Evolutionary conservation across 2,329 filamentous ascomycete species (phyloP).

Genomic region (Colletotrichum sojae): DNA sequence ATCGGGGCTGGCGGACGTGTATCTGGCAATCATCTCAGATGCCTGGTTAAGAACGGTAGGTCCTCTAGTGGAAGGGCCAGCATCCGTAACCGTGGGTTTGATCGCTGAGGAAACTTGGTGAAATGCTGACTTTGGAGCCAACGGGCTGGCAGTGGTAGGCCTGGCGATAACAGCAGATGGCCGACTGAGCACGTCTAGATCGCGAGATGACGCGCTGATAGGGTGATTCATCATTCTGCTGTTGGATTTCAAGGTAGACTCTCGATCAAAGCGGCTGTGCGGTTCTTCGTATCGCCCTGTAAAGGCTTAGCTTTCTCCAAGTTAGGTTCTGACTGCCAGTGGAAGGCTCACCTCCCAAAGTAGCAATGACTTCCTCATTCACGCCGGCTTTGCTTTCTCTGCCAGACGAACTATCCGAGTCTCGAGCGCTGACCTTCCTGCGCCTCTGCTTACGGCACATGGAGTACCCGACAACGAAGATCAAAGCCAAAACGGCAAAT

Average conservation of each 20-base stretch:
- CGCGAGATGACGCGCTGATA: conserved; percentile 25
- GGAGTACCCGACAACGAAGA: conserved; percentile 43
- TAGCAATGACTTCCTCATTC: conserved; percentile 57
- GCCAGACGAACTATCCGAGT: conserved; percentile 31
- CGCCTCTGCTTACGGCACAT: conserved; percentile 34
- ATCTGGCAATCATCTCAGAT: not conserved
- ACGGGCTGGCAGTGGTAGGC: conserved; percentile 3
- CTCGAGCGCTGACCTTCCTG: conserved; percentile 28
- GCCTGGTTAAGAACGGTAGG: no score
- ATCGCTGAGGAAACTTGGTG: not conserved
- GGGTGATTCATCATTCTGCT: conserved; percentile 40
- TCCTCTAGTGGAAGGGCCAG: no score
- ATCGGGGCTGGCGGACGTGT: conserved; percentile 19
- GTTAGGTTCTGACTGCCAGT: not conserved
- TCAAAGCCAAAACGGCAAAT: conserved; percentile 37
- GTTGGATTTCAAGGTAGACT: conserved; percentile 17
- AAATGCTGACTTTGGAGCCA: not conserved
- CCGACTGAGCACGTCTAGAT: not conserved
- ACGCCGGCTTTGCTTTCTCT: conserved; percentile 42
- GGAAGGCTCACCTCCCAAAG: conserved; percentile 59
- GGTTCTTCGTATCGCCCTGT: conserved; percentile 39
- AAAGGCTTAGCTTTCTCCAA: conserved; percentile 15
- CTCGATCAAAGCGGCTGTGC: conserved; percentile 38
- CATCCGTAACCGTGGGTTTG: no score
- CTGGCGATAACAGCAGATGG: not conserved